Percentiles rank a stretch among this genome's conserved stretches.
phyloP scores from a whole-genome alignment of 345 rosid species.

The Excoecaria agallocha region DNA sequence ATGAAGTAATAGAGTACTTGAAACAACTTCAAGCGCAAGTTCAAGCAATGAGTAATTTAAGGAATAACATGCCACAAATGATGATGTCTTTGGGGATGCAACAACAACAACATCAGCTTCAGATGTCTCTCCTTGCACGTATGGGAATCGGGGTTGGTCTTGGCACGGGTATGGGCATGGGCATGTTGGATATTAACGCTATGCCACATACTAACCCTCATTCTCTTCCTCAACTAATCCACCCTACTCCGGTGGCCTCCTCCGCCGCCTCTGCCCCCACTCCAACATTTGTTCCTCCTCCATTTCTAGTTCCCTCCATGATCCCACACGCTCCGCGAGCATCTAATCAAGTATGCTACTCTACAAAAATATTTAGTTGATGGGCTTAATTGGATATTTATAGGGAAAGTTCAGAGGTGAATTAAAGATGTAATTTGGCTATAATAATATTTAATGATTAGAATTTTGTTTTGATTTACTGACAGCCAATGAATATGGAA shows the following conservation, averaged over 20 bases:
- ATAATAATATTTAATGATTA: too few species aligned
- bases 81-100: constrained; percentile 42
- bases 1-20: constrained; percentile 57
- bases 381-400: too few species aligned
- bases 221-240: constrained; percentile 22
- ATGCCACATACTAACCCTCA: not conserved
- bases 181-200: constrained; percentile 28
- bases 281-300: constrained; percentile 29
- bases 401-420: too few species aligned
- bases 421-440: too few species aligned
- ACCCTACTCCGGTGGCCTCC: constrained; percentile 1
- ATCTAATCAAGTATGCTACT: constrained; percentile 15
- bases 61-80: constrained; percentile 46
- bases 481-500: constrained; percentile 53
- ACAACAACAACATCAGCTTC: constrained; percentile 40
- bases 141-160: constrained; percentile 39
- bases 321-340: constrained; percentile 11
- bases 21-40: constrained; percentile 58
- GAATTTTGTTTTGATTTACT: too few species aligned
- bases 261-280: constrained; percentile 3
- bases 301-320: constrained; percentile 22
- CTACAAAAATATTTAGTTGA: too few species aligned
- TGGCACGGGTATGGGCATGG: constrained; percentile 29
- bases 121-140: constrained; percentile 52
- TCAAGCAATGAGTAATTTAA: constrained; percentile 34